These are phyloP conservation scores for Pseudogymnoascus verrucosus DNA, from an alignment of 2,329 filamentous ascomycete genomes.

Conservation along the genomic window DNA sequence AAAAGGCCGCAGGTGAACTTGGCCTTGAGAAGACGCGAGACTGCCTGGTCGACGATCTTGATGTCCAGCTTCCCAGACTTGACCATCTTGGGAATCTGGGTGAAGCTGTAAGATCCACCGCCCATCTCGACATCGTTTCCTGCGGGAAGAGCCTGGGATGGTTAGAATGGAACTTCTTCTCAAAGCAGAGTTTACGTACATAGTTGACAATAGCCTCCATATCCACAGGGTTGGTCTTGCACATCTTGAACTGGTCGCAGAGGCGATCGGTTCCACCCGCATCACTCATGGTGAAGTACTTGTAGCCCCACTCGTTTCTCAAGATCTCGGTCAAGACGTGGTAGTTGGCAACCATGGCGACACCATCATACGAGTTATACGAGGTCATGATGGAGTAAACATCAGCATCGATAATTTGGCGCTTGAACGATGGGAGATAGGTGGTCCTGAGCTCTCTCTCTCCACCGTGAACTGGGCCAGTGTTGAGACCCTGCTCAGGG, in stretches of 20 bases:
- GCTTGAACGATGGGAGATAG: constrained; percentile 54
- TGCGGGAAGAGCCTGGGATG: constrained; percentile 48
- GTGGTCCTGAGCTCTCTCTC: constrained; percentile 47
- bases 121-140: constrained; percentile 73
- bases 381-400: constrained; percentile 66
- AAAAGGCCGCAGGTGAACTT: constrained; percentile 67
- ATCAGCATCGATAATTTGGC: constrained; percentile 61
- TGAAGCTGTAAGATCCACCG: constrained; percentile 63
- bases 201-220: constrained; percentile 56
- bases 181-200: constrained; percentile 26
- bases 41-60: constrained; percentile 55
- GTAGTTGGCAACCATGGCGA: constrained; percentile 58
- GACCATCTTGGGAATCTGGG: constrained; percentile 57
- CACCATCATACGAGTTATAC: constrained; percentile 67
- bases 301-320: constrained; percentile 63
- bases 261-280: constrained; percentile 64
- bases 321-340: constrained; percentile 62
- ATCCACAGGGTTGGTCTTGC: constrained; percentile 51
- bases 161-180: background rate
- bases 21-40: constrained; percentile 54
- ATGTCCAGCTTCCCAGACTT: constrained; percentile 52
- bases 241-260: constrained; percentile 57
- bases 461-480: constrained; percentile 46
- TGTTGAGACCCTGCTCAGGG: constrained; percentile 67
- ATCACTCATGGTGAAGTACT: constrained; percentile 58